Percentiles rank a stretch among this genome's conserved stretches.
Conservation (phyloP, 805 yeast genomes). For the Schizosaccharomyces octosporus region DNA sequence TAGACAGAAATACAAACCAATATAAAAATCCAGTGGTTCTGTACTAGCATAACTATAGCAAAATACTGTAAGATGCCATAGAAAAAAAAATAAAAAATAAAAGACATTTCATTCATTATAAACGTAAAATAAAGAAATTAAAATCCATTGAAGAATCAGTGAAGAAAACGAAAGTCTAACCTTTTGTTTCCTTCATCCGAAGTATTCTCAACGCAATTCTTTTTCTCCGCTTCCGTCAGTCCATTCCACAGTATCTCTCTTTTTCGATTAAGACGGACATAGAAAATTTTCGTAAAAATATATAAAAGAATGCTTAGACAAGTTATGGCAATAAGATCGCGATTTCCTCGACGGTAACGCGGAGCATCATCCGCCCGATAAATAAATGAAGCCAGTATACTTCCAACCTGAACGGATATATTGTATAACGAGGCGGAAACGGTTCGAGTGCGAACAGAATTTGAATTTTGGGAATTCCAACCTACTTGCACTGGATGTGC, state of each 20-base stretch:
- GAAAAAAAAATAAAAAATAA: no score
- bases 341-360: conserved; percentile 32
- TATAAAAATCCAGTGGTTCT: no score
- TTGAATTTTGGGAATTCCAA: conserved; percentile 39
- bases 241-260: conserved; percentile 27
- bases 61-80: no score
- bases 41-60: no score
- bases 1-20: background rate
- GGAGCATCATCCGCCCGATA: conserved; percentile 33
- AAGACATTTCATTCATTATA: no score
- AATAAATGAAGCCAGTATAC: conserved; percentile 32
- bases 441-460: conserved; percentile 37
- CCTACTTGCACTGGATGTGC: conserved; percentile 32
- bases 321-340: conserved; percentile 10
- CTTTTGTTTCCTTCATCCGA: conserved; percentile 33
- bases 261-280: conserved; percentile 11
- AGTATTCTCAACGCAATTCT: conserved; percentile 21
- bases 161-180: conserved; percentile 24
- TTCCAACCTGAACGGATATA: conserved; percentile 35
- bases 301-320: conserved; percentile 9
- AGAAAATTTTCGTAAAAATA: conserved; percentile 14
- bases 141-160: background rate
- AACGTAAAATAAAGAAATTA: no score
- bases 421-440: conserved; percentile 42
- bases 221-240: conserved; percentile 25